These are phyloP conservation scores for Candida namnaoensis DNA, from an alignment of 805 yeast genomes.

Conservation along the genomic window DNA sequence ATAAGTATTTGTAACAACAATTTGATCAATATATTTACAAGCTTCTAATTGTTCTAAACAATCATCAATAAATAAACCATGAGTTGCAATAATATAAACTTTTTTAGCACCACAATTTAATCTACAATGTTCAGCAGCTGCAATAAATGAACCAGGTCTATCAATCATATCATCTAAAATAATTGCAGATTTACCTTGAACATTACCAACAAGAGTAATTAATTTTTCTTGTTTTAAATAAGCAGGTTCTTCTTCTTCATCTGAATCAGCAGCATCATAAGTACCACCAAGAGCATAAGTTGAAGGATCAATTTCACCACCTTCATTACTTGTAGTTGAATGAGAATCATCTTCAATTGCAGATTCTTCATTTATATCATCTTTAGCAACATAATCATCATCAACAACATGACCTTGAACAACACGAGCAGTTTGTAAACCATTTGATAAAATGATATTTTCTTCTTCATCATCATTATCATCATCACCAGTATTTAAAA, in stretches of 20 bases:
- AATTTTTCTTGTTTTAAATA: constrained; percentile 54
- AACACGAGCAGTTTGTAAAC: constrained; percentile 91
- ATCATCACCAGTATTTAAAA: constrained; percentile 23
- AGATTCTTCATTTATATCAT: constrained; percentile 19
- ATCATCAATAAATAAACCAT: constrained; percentile 86
- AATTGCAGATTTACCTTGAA: constrained; percentile 83
- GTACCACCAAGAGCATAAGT: constrained; percentile 72
- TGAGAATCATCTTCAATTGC: constrained; percentile 16
- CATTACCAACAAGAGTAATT: constrained; percentile 95
- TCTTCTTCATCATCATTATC: constrained; percentile 51
- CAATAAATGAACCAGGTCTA: constrained; percentile 86
- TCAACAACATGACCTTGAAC: constrained; percentile 96
- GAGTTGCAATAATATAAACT: constrained; percentile 90
- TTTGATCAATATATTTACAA: constrained; percentile 78
- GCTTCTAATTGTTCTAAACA: constrained; percentile 74
- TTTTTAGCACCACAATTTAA: constrained; percentile 93
- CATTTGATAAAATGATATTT: constrained; percentile 62
- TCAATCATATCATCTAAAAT: constrained; percentile 96
- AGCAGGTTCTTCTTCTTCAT: constrained; percentile 67
- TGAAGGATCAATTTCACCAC: constrained; percentile 10
- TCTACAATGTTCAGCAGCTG: constrained; percentile 97
- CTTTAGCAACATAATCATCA: constrained; percentile 51
- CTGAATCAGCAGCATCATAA: constrained; percentile 77
- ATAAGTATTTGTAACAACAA: constrained; percentile 93
- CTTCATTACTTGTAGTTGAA: constrained; percentile 3